A percentile compares a stretch with the other conserved stretches of the same genome.
These are phyloP conservation scores for Tulasnella sp. DNA, from an alignment of 768 basidiomycete species.

Conservation along the genomic window DNA sequence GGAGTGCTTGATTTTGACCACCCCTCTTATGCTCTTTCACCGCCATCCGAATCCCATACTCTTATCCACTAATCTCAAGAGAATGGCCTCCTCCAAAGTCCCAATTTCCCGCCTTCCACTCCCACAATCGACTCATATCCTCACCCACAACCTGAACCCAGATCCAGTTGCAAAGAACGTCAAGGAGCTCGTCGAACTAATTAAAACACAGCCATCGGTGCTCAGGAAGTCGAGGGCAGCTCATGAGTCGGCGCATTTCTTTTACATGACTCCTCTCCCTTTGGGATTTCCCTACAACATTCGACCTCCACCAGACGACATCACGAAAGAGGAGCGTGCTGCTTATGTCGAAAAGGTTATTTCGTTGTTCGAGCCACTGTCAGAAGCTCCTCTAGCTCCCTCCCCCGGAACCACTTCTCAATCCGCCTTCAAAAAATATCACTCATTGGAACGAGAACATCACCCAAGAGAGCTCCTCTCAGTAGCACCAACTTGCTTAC, in stretches of 20 bases:
- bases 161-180: conserved; percentile 61
- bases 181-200: conserved; percentile 54
- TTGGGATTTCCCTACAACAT: conserved; percentile 82
- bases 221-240: conserved; percentile 72
- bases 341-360: conserved; percentile 74
- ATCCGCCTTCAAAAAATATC: conserved; percentile 54
- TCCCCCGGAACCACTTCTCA: conserved; percentile 40
- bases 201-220: conserved; percentile 59
- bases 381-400: conserved; percentile 43
- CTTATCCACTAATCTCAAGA: neutral
- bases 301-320: conserved; percentile 50
- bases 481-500: conserved; percentile 65
- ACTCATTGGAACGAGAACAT: conserved; percentile 55
- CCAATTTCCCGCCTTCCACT: conserved; percentile 61
- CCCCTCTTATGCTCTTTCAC: neutral
- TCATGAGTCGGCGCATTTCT: conserved; percentile 64
- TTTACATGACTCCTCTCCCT: conserved; percentile 82
- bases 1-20: neutral
- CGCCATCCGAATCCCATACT: neutral
- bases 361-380: conserved; percentile 60
- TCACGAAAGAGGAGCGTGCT: conserved; percentile 21
- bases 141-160: conserved; percentile 58
- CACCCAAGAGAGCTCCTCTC: conserved; percentile 62
- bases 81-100: conserved; percentile 26
- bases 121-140: conserved; percentile 48